phyloP scores from a whole-genome alignment of 805 yeast species.

The Barnettozyma populi region DNA sequence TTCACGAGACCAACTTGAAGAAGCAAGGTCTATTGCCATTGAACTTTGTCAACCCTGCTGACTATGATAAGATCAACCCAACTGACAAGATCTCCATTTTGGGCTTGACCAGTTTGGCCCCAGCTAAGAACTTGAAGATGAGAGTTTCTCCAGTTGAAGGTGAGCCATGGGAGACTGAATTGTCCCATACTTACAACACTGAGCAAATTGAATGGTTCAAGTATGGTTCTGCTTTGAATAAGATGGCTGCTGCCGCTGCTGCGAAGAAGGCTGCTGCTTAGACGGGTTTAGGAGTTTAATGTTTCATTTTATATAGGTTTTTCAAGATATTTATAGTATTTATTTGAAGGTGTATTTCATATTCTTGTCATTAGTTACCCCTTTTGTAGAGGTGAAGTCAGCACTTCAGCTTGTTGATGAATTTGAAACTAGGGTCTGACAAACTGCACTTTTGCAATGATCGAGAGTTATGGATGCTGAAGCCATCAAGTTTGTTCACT shows the following conservation, averaged over 20 bases:
- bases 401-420: no score
- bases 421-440: no score
- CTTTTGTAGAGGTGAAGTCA: background rate
- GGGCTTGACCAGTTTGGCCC: constrained; percentile 81
- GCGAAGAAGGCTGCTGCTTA: constrained; percentile 6
- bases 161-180: constrained; percentile 78
- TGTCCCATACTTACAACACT: constrained; percentile 91
- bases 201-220: constrained; percentile 99
- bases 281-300: background rate
- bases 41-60: constrained; percentile 84
- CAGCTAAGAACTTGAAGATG: constrained; percentile 85
- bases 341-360: constrained; percentile 2
- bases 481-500: no score
- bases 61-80: constrained; percentile 90
- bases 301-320: constrained; percentile 2
- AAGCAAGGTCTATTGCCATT: constrained; percentile 98
- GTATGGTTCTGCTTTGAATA: constrained; percentile 98
- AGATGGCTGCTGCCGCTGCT: constrained; percentile 55
- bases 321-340: constrained; percentile 4
- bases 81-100: constrained; percentile 83
- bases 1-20: constrained; percentile 99
- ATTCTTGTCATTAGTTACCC: background rate
- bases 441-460: no score
- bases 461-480: no score
- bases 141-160: constrained; percentile 72